phyloP scores from a whole-genome alignment of 129 eudicot species.

The Pseudognaphalium luteoalbum region DNA sequence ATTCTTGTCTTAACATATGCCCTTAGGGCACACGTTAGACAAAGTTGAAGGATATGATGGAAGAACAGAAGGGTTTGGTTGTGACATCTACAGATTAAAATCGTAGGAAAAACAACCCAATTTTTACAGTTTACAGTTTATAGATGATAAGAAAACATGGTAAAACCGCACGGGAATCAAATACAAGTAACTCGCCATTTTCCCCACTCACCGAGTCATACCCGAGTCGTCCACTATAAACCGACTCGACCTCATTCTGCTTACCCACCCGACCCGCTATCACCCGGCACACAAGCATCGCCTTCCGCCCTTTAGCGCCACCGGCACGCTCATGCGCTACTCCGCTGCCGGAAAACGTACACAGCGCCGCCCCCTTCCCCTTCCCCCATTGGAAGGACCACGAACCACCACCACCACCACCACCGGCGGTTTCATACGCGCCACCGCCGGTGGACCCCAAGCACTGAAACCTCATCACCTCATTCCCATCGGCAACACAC shows the following conservation, averaged over 20 bases:
- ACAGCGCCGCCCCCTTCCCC: constrained; percentile 59
- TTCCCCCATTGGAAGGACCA: constrained; percentile 55
- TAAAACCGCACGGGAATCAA: constrained; percentile 88
- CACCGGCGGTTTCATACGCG: constrained; percentile 43
- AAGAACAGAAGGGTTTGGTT: constrained; percentile 19
- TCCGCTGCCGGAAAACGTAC: constrained; percentile 80
- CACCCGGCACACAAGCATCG: constrained; percentile 93
- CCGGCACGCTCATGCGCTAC: constrained; percentile 86
- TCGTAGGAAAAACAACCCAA: constrained; percentile 13
- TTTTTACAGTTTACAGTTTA: constrained; percentile 55
- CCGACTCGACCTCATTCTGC: constrained; percentile 39
- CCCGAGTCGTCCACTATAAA: constrained; percentile 49
- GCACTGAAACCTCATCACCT: constrained; percentile 94
- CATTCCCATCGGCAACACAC: constrained; percentile 93
- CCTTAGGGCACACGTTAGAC: no score
- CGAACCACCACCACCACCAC: constrained; percentile 43
- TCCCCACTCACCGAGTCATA: constrained; percentile 88
- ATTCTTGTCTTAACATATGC: no score
- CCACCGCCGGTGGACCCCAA: constrained; percentile 63
- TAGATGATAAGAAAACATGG: constrained; percentile 92
- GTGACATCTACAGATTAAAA: constrained; percentile 20
- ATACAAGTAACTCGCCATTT: constrained; percentile 76
- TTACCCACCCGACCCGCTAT: constrained; percentile 86
- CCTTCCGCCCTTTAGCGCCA: constrained; percentile 77
- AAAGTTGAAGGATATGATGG: not conserved